Percentiles rank a stretch among this genome's conserved stretches.
phyloP scores from a whole-genome alignment of 768 basidiomycete species.

The Glaciozyma martinii region DNA sequence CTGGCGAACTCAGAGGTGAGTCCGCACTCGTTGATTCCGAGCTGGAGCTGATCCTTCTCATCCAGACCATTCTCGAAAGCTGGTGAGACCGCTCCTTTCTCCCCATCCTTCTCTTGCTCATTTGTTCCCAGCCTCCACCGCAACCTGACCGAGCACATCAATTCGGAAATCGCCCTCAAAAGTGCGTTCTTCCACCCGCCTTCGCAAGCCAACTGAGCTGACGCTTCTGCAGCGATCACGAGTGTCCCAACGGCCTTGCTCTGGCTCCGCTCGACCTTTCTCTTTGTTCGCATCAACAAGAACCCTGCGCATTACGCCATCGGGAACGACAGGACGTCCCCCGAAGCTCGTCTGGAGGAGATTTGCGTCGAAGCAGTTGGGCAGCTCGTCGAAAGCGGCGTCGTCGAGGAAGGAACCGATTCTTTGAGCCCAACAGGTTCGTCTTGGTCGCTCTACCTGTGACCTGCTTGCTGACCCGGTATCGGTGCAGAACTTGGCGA shows the following conservation, averaged over 20 bases:
- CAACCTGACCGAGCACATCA: constrained; percentile 81
- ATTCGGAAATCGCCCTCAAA: constrained; percentile 75
- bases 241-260: constrained; percentile 58
- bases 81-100: constrained; percentile 35
- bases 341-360: constrained; percentile 46
- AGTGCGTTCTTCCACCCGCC: not conserved
- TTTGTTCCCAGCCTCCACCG: constrained; percentile 50
- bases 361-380: constrained; percentile 51
- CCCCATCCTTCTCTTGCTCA: not conserved
- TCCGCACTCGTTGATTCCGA: not conserved
- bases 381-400: constrained; percentile 40
- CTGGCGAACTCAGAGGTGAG: constrained; percentile 42
- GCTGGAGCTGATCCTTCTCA: constrained; percentile 41
- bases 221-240: constrained; percentile 50
- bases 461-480: not conserved
- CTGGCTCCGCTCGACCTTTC: constrained; percentile 78
- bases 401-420: constrained; percentile 40
- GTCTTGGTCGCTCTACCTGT: not conserved
- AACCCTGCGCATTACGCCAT: constrained; percentile 67
- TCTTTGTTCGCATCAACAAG: constrained; percentile 73
- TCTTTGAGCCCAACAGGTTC: constrained; percentile 14
- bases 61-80: constrained; percentile 70
- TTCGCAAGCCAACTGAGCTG: not conserved
- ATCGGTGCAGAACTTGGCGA: constrained; percentile 46
- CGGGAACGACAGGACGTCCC: constrained; percentile 3